Evolutionary conservation across 176 grass and related monocot species (phyloP).

Genomic region (Hordeum marinum): DNA sequence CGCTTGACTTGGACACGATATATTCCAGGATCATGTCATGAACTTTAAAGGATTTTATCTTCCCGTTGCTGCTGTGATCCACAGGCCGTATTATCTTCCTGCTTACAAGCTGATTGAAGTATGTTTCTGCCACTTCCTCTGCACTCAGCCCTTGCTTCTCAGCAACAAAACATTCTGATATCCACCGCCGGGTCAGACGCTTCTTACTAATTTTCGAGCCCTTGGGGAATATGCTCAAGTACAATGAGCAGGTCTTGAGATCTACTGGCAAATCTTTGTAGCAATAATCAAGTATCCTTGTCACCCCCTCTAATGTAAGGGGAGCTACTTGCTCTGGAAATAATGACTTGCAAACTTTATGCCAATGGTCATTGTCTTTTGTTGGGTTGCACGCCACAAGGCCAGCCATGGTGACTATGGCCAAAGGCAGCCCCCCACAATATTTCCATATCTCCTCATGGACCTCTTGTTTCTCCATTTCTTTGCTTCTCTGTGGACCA

Average conservation of each 20-base stretch:
- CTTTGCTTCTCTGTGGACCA: too few species aligned
- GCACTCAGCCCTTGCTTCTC: background rate
- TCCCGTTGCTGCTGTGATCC: background rate
- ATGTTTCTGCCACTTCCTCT: background rate
- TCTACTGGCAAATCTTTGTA: background rate
- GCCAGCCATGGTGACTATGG: background rate
- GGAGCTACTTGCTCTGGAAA: background rate
- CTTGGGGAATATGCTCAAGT: background rate
- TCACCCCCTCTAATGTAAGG: background rate
- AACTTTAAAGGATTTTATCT: slow-evolving; percentile 12
- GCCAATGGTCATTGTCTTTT: background rate
- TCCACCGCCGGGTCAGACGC: background rate
- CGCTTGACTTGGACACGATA: background rate
- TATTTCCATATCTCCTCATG: background rate
- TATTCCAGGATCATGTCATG: background rate
- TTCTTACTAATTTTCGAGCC: background rate
- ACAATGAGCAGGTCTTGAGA: too few species aligned
- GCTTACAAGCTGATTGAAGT: background rate
- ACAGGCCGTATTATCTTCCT: background rate
- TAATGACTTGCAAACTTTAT: background rate
- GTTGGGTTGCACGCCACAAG: background rate
- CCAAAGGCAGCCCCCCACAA: background rate
- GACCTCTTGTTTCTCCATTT: background rate
- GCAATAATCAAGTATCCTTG: background rate
- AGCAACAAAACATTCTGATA: background rate